phyloP scores from a whole-genome alignment of 306 rosid genomes.

The Trichosanthes truncata region DNA sequence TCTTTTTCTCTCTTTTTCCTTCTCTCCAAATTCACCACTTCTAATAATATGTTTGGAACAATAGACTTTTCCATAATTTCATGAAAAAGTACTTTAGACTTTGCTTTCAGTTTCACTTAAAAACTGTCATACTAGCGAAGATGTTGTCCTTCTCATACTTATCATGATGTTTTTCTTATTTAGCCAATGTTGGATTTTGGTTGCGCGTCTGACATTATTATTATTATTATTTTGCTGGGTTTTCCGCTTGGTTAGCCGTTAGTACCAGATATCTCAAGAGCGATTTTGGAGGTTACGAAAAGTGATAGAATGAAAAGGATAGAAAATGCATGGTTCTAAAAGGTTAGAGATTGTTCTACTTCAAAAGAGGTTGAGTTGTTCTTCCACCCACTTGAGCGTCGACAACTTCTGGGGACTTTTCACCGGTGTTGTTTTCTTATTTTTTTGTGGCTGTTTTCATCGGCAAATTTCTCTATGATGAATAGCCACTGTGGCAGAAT shows the following conservation, averaged over 20 bases:
- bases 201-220: no score
- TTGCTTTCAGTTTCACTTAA: no score
- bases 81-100: no score
- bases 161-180: no score
- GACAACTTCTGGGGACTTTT: conserved; percentile 33
- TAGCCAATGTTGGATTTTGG: no score
- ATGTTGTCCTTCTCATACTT: no score
- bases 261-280: conserved; percentile 15
- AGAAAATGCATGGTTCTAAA: conserved; percentile 2
- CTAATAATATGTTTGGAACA: neutral
- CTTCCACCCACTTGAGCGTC: conserved; percentile 19
- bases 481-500: no score
- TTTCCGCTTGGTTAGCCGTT: conserved; percentile 20
- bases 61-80: neutral
- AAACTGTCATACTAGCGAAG: no score
- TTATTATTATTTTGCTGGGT: neutral
- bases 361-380: neutral
- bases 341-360: neutral
- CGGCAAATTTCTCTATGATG: neutral
- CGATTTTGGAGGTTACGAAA: conserved; percentile 9
- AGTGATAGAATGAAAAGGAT: conserved; percentile 2
- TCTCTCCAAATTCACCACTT: no score
- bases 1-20: no score
- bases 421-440: neutral
- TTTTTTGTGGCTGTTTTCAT: neutral